phyloP scores from a whole-genome alignment of 2,329 filamentous ascomycete genomes.

The Aureobasidium sp. region DNA sequence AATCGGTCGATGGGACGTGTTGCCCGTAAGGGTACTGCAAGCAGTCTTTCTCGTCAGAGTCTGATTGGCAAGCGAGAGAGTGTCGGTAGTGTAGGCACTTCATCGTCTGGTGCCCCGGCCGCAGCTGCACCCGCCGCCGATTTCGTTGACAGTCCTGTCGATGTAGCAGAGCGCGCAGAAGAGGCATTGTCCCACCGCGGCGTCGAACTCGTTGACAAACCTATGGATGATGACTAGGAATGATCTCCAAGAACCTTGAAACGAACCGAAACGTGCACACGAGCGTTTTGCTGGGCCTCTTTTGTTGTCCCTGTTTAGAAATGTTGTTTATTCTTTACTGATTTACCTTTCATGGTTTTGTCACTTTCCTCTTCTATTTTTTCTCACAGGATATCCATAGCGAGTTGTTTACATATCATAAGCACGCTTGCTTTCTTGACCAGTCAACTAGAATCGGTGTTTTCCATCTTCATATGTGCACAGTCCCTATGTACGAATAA shows the following conservation, averaged over 20 bases:
- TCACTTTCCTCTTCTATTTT: not conserved
- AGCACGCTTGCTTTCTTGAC: not conserved
- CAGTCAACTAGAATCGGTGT: not conserved
- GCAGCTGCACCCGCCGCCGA: conserved; percentile 26
- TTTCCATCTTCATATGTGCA: not conserved
- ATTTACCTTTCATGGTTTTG: not conserved
- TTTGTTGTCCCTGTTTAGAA: conserved; percentile 2
- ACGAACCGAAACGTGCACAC: conserved; percentile 14
- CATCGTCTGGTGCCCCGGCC: conserved; percentile 24
- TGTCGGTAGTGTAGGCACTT: conserved; percentile 31
- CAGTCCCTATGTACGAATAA: not conserved
- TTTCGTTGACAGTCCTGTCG: conserved; percentile 20
- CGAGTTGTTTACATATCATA: not conserved
- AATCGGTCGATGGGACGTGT: conserved; percentile 41
- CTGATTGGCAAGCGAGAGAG: conserved; percentile 31
- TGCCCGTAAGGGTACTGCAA: conserved; percentile 41
- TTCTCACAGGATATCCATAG: conserved; percentile 9
- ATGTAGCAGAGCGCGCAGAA: conserved; percentile 23
- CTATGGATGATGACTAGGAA: conserved; percentile 52
- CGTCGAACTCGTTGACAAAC: conserved; percentile 65
- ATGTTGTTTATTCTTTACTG: conserved; percentile 1
- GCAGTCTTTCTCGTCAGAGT: conserved; percentile 30
- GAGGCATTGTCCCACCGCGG: conserved; percentile 35
- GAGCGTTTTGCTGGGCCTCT: conserved; percentile 2
- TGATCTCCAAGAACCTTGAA: conserved; percentile 7